Conservation (phyloP, 352 stramenopile species). For the Phytophthora pistaciae region DNA sequence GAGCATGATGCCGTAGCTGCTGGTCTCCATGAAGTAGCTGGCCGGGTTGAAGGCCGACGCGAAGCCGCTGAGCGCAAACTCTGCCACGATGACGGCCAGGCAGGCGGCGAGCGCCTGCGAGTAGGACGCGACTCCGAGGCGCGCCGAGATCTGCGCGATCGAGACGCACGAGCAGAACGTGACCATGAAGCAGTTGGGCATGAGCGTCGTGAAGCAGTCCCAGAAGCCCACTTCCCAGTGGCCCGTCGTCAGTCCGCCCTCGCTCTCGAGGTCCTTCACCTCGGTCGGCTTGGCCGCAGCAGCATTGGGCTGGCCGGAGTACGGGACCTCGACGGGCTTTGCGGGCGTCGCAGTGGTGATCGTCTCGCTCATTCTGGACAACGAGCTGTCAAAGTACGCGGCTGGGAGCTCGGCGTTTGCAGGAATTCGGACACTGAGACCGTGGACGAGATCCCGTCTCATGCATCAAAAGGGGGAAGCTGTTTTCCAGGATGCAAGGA, state of each 20-base stretch:
- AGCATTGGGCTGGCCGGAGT: slow-evolving; percentile 21
- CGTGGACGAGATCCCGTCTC: background rate
- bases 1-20: slow-evolving; percentile 21
- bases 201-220: slow-evolving; percentile 50
- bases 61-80: slow-evolving; percentile 28
- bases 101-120: slow-evolving; percentile 34
- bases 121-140: slow-evolving; percentile 50
- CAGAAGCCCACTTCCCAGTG: slow-evolving; percentile 44
- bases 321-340: slow-evolving; percentile 20
- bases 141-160: slow-evolving; percentile 47
- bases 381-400: background rate
- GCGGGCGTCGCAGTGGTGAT: slow-evolving; percentile 28
- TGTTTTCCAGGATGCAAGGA: background rate
- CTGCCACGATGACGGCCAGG: slow-evolving; percentile 25
- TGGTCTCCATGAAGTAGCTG: slow-evolving; percentile 29
- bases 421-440: slow-evolving; percentile 31
- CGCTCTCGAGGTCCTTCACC: slow-evolving; percentile 28
- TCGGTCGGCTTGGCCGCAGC: background rate
- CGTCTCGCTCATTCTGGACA: slow-evolving; percentile 26
- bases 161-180: slow-evolving; percentile 57
- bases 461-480: background rate
- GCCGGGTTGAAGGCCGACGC: slow-evolving; percentile 9
- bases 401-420: slow-evolving; percentile 3
- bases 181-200: slow-evolving; percentile 60
- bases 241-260: slow-evolving; percentile 22